These are phyloP conservation scores for Hypoxylon fuscum DNA, from an alignment of 495 filamentous ascomycete species.

Conservation along the genomic window DNA sequence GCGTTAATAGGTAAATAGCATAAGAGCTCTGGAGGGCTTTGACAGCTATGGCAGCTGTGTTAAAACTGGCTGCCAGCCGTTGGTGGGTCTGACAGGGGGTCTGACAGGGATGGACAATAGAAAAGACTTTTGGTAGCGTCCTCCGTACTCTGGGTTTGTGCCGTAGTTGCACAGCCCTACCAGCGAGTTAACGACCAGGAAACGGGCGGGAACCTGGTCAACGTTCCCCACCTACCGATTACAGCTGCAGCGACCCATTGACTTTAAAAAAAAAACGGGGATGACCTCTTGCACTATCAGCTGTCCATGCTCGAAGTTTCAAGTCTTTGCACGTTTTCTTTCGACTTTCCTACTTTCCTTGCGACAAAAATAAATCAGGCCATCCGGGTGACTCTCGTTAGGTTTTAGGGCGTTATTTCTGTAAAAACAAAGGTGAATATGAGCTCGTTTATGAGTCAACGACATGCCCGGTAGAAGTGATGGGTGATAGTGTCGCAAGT, in stretches of 20 bases:
- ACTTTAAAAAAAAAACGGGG: constrained; percentile 17
- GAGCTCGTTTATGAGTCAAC: constrained; percentile 16
- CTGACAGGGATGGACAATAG: no score
- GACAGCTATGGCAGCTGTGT: no score
- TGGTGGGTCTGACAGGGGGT: no score
- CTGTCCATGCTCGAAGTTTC: constrained; percentile 7
- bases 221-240: constrained; percentile 35
- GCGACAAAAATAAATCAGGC: neutral
- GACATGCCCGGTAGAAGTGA: neutral
- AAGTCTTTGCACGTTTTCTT: constrained; percentile 4
- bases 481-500: constrained; percentile 29
- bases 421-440: neutral
- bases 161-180: constrained; percentile 36
- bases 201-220: neutral
- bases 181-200: neutral
- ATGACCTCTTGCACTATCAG: constrained; percentile 34
- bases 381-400: constrained; percentile 7
- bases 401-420: neutral
- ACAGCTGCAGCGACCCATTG: constrained; percentile 18
- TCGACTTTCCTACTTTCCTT: constrained; percentile 4
- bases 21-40: no score
- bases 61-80: no score
- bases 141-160: no score
- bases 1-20: no score
- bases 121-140: no score